A percentile compares a stretch with the other conserved stretches of the same genome.
Evolutionary conservation across 83 land plant genomes (phyloP).

Genomic region (Diphasiastrum complanatum): DNA sequence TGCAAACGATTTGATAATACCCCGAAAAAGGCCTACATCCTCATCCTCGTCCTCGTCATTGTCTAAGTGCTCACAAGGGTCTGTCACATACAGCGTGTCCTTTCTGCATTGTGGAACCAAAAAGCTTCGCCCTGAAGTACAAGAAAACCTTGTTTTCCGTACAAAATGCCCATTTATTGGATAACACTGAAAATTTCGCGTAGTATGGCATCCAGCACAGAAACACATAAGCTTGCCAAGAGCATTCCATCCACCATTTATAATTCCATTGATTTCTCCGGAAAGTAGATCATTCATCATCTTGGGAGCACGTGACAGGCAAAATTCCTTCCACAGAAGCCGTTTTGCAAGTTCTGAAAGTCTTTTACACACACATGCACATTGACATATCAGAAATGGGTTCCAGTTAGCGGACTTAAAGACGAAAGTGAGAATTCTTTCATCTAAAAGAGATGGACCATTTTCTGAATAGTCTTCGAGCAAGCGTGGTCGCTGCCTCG

Average conservation of each 20-base stretch:
- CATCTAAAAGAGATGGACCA: no score
- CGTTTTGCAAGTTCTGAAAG: constrained; percentile 42
- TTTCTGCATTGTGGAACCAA: constrained; percentile 35
- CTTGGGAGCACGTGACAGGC: constrained; percentile 50
- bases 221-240: constrained; percentile 54
- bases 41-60: constrained; percentile 23
- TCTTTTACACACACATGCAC: constrained; percentile 44
- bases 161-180: constrained; percentile 42
- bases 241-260: constrained; percentile 57
- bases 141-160: constrained; percentile 47
- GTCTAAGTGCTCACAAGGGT: constrained; percentile 64
- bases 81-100: constrained; percentile 56
- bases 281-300: constrained; percentile 35
- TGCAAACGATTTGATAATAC: constrained; percentile 31
- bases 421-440: constrained; percentile 36
- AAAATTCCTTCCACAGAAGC: constrained; percentile 50
- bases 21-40: constrained; percentile 46
- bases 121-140: constrained; percentile 67
- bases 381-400: constrained; percentile 34
- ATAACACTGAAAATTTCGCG: constrained; percentile 18
- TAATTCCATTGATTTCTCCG: constrained; percentile 15
- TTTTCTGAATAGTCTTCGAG: no score
- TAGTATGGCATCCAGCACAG: constrained; percentile 44
- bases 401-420: constrained; percentile 53
- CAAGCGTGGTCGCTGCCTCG: no score